Base-by-base conservation (phyloP, 495 filamentous ascomycete species). In the Penicillium cosmopolitanum region DNA sequence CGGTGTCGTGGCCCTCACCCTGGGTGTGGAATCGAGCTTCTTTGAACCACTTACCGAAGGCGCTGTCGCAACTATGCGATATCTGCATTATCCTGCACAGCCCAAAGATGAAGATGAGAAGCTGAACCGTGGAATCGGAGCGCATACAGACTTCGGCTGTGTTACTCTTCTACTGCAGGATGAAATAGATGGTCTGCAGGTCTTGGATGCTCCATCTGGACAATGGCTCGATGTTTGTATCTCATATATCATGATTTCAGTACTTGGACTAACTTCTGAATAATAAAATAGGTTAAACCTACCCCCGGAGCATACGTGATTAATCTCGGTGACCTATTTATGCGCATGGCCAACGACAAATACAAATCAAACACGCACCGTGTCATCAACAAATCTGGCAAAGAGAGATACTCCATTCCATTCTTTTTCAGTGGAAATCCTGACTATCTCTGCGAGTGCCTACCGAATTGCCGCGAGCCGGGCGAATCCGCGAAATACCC, bases 271-370 rank as follows among this genome's bases (percentile, higher is more conserved):
- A 64, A 70, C 43, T 61, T 62, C 21, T 23, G 18, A 10, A 19
- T 9, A 6, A 44, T 50, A 28, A 43, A 73, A 72, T 42, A 75
- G 73, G 84, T 80, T 13, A 69, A 73, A 50, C 81, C 80, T 8
- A 66, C 82, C 34, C 66, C 72, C 35, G 78, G 80, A 25, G 77
- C 82, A 4, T 73, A 84, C 46, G 72, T 87, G 1, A 78, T 87
- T 57, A 86, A 86, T 23, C 70, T 85, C 8, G 83, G 81, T 16
- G 76, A 87, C 65, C 71, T 85, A 33, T 70, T 85, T 56, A 85
- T 84, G 84, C 76, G 82, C 55, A 85, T 84, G 83, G 80, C 80
- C 23, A 86, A 86, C 65, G 82, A 85, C 64, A 76, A 75, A 35
- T 72, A 84, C 52, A 82, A 80, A 57, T 84, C 81, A 10, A 84